Evolutionary conservation across 345 rosid species (phyloP), one percentile per base, ranked within the genome.

Genomic region (Salix brachista): DNA sequence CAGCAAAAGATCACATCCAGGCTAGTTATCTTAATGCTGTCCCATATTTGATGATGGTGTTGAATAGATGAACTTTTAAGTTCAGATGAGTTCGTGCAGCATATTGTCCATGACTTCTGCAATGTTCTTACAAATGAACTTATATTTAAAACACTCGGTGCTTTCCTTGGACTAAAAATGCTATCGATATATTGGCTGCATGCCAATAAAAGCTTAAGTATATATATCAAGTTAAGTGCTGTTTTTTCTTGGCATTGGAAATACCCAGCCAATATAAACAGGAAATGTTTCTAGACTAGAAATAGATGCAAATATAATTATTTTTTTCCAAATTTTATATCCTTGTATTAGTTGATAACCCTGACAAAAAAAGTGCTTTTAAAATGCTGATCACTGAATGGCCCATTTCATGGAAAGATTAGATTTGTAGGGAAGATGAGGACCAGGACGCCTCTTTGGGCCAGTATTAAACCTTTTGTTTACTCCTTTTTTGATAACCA

Each of bases 1-100:
- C 87, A 67, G 88, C 91, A 14, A 93, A 86, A 82, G 92, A 95
- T 85, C 92, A 93, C 82, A 95, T 95, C 75, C 95, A 93, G 97
- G 99, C 93, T 76, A 62, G 60, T 65, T 23, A 72, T 81, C 23
- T 75, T 58, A 34, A 58, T 71, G 68, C 50, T 70, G 65, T 70
- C 32, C 58, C 36, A 32, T 62, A 42, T 73, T 58, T 77, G 71
- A 71, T 52, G 72, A 28, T 60, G 36, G 50, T 42, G 48, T 32
- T 75, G 70, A 46, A 65, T 46, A 52, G 66, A 46, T 72, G 34
- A n/a, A 36, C 58, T 78, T 37, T 23, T 50, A 64, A 60, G 61
- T 72, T 36, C 25, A 65, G 5, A 28, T 66, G 69, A 41, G 7
- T 69, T 50, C 6, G 19, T 70, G 32, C 36, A 8, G 44, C 10